Base-by-base conservation (phyloP, 306 rosid genomes). In the Lablab purpureus region DNA sequence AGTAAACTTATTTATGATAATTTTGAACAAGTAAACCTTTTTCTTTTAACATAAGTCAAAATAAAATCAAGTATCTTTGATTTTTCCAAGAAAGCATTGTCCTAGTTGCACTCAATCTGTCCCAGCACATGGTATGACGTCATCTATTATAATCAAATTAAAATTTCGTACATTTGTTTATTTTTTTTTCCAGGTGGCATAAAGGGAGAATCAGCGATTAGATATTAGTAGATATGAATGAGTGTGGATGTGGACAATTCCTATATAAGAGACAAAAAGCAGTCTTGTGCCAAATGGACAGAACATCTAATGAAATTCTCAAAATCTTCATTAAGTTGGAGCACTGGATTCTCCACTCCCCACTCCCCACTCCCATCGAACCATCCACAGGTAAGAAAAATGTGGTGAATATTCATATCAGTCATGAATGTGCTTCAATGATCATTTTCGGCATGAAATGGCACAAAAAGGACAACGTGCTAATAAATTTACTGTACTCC, bases 261-360 rank as follows among this genome's bases (percentile, higher is more conserved):
- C 52, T 51, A 68, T 14, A 52, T 6, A 73, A 60, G 62, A 21
- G 84, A 82, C 82, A 77, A 73, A 81, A 66, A 46, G 41, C 13
- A 55, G 81, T 73, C 84, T n/a, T n/a, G n/a, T n/a, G n/a, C n/a
- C n/a, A n/a, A n/a, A n/a, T n/a, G n/a, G n/a, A n/a, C n/a, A n/a
- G n/a, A n/a, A n/a, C n/a, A n/a, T n/a, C n/a, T n/a, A n/a, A n/a
- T 52, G 17, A 71, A 73, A 73, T 43, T 84, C 82, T 79, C 19
- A 54, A n/a, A n/a, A n/a, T 81, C 67, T 62, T 37, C 78, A 67
- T 77, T 79, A 80, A 81, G 64, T 82, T 77, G 80, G 88, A 67
- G 82, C 83, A 84, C 77, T 67, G 62, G 28, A 59, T 45, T 19
- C 70, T 17, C 82, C 86, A 77, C 82, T 82, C 19, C 47, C n/a